These are phyloP conservation scores for Smallanthus sonchifolius DNA, from an alignment of 129 eudicot genomes.

Conservation along the genomic window DNA sequence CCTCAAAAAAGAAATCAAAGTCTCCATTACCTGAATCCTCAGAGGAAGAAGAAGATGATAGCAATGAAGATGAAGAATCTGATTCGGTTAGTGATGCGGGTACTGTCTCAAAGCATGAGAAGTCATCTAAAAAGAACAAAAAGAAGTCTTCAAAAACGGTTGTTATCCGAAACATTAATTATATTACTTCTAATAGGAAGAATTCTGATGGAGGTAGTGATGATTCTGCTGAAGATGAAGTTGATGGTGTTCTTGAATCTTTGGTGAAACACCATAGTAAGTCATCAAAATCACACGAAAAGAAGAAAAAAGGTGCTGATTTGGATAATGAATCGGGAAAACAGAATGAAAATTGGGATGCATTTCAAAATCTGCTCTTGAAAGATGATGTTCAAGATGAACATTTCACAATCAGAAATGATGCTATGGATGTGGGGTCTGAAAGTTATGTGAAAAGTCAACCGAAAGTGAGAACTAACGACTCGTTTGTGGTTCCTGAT, in stretches of 20 bases:
- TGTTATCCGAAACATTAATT: conserved; percentile 89
- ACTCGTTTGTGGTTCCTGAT: conserved; percentile 50
- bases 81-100: conserved; percentile 48
- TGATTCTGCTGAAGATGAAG: conserved; percentile 50
- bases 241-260: conserved; percentile 66
- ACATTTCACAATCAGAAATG: conserved; percentile 25
- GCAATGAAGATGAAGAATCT: conserved; percentile 45
- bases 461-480: conserved; percentile 32
- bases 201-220: conserved; percentile 56
- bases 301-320: conserved; percentile 41
- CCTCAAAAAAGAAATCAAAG: conserved; percentile 63
- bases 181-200: conserved; percentile 73
- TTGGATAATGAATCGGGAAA: conserved; percentile 29
- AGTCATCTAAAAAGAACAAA: conserved; percentile 48
- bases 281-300: conserved; percentile 45
- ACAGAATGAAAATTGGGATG: conserved; percentile 62
- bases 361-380: conserved; percentile 77
- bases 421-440: conserved; percentile 38
- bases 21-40: conserved; percentile 32
- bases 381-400: conserved; percentile 49
- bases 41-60: conserved; percentile 49
- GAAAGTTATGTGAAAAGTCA: conserved; percentile 38
- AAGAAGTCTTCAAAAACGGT: conserved; percentile 86
- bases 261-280: conserved; percentile 55
- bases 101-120: conserved; percentile 43